Percentiles rank a stretch among this genome's conserved stretches.
Evolutionary conservation across 2,329 filamentous ascomycete genomes (phyloP).

Genomic region (Colletotrichum lupini): DNA sequence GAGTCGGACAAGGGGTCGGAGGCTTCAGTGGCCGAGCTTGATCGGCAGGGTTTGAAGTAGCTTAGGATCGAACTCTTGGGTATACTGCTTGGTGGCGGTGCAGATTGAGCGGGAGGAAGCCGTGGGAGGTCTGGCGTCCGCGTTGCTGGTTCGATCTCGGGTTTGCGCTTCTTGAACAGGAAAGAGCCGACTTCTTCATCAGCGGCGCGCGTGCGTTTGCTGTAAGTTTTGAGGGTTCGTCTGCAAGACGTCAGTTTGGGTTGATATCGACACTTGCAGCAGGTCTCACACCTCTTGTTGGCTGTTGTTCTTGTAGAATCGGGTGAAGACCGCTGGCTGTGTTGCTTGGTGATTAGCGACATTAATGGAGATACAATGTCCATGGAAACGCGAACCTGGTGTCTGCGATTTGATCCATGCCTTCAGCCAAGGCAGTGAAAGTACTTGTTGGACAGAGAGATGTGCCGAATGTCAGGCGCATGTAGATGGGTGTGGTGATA

Average conservation of each 20-base stretch:
- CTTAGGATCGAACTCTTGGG: conserved; percentile 51
- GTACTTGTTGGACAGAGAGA: neutral
- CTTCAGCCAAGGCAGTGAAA: neutral
- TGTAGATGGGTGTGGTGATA: neutral
- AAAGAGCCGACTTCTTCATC: neutral
- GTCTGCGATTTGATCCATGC: neutral
- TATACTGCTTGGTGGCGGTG: conserved; percentile 25
- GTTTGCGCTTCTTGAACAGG: conserved; percentile 33
- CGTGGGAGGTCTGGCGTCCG: neutral
- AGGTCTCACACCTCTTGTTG: conserved; percentile 23
- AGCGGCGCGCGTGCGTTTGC: conserved; percentile 42
- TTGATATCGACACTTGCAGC: neutral
- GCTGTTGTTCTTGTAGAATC: neutral
- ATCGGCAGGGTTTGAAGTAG: conserved; percentile 51
- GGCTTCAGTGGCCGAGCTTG: conserved; percentile 20
- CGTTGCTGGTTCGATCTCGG: conserved; percentile 36
- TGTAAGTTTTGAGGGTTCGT: conserved; percentile 50
- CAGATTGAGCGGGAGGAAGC: neutral
- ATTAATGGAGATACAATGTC: neutral
- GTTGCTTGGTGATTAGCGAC: neutral
- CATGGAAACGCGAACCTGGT: neutral
- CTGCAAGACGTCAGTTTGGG: neutral
- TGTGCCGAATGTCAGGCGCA: neutral
- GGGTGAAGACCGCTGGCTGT: neutral
- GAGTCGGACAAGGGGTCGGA: conserved; percentile 27